Conservation (phyloP, 495 filamentous ascomycete genomes). For the Schizothecium vesticola region DNA sequence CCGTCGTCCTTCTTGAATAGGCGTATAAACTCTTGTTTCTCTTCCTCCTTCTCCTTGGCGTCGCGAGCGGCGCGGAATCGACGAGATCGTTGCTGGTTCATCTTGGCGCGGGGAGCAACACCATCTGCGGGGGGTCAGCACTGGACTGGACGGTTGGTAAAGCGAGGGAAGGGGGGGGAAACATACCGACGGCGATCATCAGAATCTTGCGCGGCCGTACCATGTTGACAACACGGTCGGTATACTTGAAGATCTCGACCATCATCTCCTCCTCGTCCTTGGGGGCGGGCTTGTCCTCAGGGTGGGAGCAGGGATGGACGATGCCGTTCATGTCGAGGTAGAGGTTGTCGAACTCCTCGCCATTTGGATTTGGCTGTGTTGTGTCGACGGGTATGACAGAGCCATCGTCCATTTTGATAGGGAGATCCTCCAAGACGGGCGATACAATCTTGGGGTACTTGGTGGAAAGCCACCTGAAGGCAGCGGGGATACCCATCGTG, state of each 20-base stretch:
- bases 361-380: constrained; percentile 87
- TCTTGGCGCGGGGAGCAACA: constrained; percentile 89
- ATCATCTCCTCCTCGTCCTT: constrained; percentile 99
- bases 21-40: constrained; percentile 80
- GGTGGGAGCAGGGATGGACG: constrained; percentile 97
- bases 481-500: constrained; percentile 89
- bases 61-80: constrained; percentile 91
- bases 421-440: constrained; percentile 78
- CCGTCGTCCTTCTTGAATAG: constrained; percentile 70
- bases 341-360: constrained; percentile 95
- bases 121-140: constrained; percentile 60
- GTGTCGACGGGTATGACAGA: constrained; percentile 75
- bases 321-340: constrained; percentile 99
- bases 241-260: constrained; percentile 94
- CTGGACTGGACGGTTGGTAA: background rate
- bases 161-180: background rate
- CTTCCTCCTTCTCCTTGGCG: constrained; percentile 86
- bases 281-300: constrained; percentile 85
- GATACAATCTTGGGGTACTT: constrained; percentile 97
- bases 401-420: constrained; percentile 70
- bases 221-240: constrained; percentile 97
- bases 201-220: constrained; percentile 89
- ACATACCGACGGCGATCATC: constrained; percentile 95
- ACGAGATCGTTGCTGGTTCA: constrained; percentile 93
- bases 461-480: constrained; percentile 88